phyloP scores from a whole-genome alignment of 2,329 filamentous ascomycete species.

The Aspergillus candidus region DNA sequence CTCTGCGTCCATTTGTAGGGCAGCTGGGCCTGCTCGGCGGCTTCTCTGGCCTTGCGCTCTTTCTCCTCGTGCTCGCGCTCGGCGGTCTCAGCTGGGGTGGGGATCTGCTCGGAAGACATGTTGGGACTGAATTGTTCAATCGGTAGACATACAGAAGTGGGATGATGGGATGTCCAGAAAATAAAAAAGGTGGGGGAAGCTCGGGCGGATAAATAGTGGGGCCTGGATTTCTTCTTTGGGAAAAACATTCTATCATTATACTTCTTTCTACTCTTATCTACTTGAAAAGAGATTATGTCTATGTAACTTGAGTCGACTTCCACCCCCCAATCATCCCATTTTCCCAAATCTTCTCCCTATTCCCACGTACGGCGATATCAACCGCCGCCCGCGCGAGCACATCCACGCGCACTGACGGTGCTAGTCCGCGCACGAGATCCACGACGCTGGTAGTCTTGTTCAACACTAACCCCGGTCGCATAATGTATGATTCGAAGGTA shows the following conservation, averaged over 20 bases:
- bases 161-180: neutral
- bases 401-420: conserved; percentile 12
- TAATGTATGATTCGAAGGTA: conserved; percentile 1
- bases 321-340: conserved; percentile 5
- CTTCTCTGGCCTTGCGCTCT: conserved; percentile 63
- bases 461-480: conserved; percentile 3
- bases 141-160: conserved; percentile 1
- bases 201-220: neutral
- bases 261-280: no score
- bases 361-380: conserved; percentile 12
- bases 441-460: neutral
- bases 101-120: conserved; percentile 29
- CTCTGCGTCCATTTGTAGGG: conserved; percentile 98
- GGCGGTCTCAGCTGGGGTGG: conserved; percentile 28
- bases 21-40: conserved; percentile 78
- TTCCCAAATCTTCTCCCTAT: conserved; percentile 8
- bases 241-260: neutral
- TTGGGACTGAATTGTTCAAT: conserved; percentile 3
- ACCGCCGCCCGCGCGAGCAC: conserved; percentile 11
- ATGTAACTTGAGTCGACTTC: neutral
- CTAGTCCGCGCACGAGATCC: conserved; percentile 8
- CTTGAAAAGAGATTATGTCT: no score
- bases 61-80: conserved; percentile 52
- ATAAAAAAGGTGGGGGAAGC: neutral
- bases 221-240: no score